Percentiles rank a stretch among this genome's conserved stretches.
Evolutionary conservation across 257 asterid species (phyloP).

Genomic region (Ballota nigra): DNA sequence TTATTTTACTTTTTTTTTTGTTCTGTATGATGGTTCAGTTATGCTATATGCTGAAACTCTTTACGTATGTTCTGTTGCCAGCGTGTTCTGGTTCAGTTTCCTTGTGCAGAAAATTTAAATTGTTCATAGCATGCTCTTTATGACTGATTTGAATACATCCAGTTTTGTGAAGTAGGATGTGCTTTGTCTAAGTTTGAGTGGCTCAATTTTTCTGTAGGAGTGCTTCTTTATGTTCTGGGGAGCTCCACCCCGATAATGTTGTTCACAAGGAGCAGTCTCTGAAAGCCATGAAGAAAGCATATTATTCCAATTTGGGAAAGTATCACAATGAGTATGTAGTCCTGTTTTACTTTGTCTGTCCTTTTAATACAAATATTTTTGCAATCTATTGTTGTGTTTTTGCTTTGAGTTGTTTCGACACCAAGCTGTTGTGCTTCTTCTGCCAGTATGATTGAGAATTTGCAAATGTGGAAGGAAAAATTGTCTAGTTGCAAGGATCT

Average conservation of each 20-base stretch:
- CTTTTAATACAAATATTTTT: conserved; percentile 1
- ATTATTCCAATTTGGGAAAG: conserved; percentile 58
- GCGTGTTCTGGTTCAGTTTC: background rate
- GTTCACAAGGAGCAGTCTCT: conserved; percentile 50
- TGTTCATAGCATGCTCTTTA: background rate
- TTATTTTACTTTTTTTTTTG: background rate
- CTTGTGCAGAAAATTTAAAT: background rate
- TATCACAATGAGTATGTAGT: conserved; percentile 68
- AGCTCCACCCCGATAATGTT: conserved; percentile 80
- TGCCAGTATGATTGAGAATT: conserved; percentile 47
- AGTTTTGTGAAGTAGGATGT: conserved; percentile 10
- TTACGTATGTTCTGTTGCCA: background rate
- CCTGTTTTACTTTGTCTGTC: conserved; percentile 8
- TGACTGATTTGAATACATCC: conserved; percentile 1
- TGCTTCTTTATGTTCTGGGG: conserved; percentile 67
- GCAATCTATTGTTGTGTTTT: background rate
- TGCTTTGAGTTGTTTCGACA: conserved; percentile 24
- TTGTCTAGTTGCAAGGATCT: conserved; percentile 46
- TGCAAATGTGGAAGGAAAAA: conserved; percentile 45
- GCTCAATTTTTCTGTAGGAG: conserved; percentile 61
- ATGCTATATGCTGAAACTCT: background rate
- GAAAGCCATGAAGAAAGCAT: conserved; percentile 58
- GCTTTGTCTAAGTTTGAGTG: conserved; percentile 20
- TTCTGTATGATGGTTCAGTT: background rate
- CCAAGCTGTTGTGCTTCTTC: conserved; percentile 13